These are phyloP conservation scores for Lithohypha guttulata DNA, from an alignment of 2,329 filamentous ascomycete genomes.

Conservation along the genomic window DNA sequence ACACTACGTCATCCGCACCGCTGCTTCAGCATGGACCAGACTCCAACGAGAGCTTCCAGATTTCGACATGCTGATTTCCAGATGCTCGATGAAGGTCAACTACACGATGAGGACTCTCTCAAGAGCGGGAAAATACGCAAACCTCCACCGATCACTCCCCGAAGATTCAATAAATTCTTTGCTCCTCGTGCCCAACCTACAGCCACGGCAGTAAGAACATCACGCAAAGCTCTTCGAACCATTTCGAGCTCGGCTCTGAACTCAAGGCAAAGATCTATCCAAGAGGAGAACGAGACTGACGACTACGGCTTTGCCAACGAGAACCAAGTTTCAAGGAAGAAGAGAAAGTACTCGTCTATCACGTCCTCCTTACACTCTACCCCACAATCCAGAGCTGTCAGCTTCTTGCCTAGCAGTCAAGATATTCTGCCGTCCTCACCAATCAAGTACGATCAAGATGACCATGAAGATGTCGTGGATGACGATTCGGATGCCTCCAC, in stretches of 20 bases:
- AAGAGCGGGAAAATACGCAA: slow-evolving; percentile 25
- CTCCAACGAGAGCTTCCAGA: slow-evolving; percentile 16
- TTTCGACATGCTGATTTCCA: slow-evolving; percentile 9
- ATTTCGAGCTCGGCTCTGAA: slow-evolving; percentile 27
- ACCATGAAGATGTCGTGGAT: slow-evolving; percentile 3
- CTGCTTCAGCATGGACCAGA: slow-evolving; percentile 22
- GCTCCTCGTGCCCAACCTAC: slow-evolving; percentile 33
- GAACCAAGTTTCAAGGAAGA: slow-evolving; percentile 26
- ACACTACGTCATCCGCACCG: too few relatives aligned
- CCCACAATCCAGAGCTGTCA: slow-evolving; percentile 13
- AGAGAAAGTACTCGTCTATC: slow-evolving; percentile 37
- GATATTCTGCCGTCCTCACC: slow-evolving; percentile 4
- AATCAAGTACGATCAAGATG: neutral
- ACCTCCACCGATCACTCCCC: slow-evolving; percentile 39
- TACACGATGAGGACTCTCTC: neutral
- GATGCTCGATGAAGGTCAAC: slow-evolving; percentile 5
- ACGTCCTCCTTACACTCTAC: slow-evolving; percentile 40
- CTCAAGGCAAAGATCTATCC: neutral
- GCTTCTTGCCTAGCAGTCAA: slow-evolving; percentile 14
- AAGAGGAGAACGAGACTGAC: neutral
- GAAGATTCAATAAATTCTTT: slow-evolving; percentile 41
- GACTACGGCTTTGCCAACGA: slow-evolving; percentile 25
- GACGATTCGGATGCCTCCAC: slow-evolving; percentile 1
- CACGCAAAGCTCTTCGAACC: slow-evolving; percentile 34
- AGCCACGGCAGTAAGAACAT: slow-evolving; percentile 29